Evolutionary conservation across 352 stramenopile genomes (phyloP).

Genomic region (Peronospora farinosa): DNA sequence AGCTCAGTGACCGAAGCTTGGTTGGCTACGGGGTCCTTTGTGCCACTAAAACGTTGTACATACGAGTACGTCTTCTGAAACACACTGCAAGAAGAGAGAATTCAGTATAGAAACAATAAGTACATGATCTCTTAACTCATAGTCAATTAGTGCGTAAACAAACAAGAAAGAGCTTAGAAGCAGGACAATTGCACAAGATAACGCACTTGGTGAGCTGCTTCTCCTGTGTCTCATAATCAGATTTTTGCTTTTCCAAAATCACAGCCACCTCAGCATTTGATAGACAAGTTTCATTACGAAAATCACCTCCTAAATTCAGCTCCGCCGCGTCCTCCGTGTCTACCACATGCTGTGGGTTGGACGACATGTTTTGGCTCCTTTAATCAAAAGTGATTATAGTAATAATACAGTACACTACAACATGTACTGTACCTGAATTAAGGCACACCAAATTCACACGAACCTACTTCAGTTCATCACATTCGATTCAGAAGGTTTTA

Average conservation of each 20-base stretch:
- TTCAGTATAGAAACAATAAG: background rate
- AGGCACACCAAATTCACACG: background rate
- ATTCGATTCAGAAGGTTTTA: conserved; percentile 5
- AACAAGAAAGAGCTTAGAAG: too few relatives aligned
- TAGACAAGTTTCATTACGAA: conserved; percentile 84
- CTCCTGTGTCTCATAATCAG: conserved; percentile 87
- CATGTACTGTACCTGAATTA: background rate
- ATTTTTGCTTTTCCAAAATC: conserved; percentile 88
- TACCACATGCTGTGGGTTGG: conserved; percentile 82
- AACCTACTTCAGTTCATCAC: conserved; percentile 1
- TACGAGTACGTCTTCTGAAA: conserved; percentile 91
- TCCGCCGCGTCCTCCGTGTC: conserved; percentile 88
- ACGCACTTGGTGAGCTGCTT: conserved; percentile 81
- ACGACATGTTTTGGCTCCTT: conserved; percentile 41
- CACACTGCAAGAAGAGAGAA: conserved; percentile 36
- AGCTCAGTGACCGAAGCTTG: conserved; percentile 86
- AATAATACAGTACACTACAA: too few relatives aligned
- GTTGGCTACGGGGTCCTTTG: conserved; percentile 88
- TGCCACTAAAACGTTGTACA: conserved; percentile 87
- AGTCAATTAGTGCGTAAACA: too few relatives aligned
- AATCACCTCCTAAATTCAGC: conserved; percentile 85
- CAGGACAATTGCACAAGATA: background rate
- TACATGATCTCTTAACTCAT: background rate
- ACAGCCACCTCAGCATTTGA: conserved; percentile 87
- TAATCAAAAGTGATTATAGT: conserved; percentile 5